phyloP scores from a whole-genome alignment of 495 filamentous ascomycete species.

The Choiromyces venosus region DNA sequence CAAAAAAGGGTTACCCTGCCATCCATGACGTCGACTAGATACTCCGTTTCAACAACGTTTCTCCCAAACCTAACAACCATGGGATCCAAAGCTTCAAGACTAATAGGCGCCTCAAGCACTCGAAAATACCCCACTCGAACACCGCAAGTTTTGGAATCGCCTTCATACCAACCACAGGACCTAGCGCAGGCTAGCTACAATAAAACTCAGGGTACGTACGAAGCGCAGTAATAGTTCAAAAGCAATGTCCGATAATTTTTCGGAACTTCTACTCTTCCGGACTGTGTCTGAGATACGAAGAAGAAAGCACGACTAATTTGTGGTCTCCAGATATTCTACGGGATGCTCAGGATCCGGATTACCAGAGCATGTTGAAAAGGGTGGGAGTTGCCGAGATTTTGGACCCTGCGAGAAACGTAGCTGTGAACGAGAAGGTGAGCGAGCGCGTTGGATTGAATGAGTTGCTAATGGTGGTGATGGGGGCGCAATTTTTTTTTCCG shows the following conservation, averaged over 20 bases:
- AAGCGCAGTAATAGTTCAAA: not conserved
- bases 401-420: conserved; percentile 17
- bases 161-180: not conserved
- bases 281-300: not conserved
- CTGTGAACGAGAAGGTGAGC: conserved; percentile 16
- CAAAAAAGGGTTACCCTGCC: not conserved
- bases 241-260: not conserved
- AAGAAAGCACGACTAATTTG: not conserved
- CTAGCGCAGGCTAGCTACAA: not conserved
- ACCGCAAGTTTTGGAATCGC: not conserved
- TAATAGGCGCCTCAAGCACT: not conserved
- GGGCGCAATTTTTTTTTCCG: not conserved
- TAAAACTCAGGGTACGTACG: not conserved
- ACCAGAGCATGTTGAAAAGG: conserved; percentile 27
- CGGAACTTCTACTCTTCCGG: not conserved
- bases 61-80: not conserved
- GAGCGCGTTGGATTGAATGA: not conserved
- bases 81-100: not conserved
- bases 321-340: conserved; percentile 12
- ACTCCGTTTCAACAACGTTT: not conserved
- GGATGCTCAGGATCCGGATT: conserved; percentile 29
- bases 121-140: not conserved
- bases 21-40: not conserved
- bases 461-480: not conserved
- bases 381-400: conserved; percentile 22